Base-by-base conservation (phyloP, 1,139 yeast genomes). In the Petasospora rhodanensis region DNA sequence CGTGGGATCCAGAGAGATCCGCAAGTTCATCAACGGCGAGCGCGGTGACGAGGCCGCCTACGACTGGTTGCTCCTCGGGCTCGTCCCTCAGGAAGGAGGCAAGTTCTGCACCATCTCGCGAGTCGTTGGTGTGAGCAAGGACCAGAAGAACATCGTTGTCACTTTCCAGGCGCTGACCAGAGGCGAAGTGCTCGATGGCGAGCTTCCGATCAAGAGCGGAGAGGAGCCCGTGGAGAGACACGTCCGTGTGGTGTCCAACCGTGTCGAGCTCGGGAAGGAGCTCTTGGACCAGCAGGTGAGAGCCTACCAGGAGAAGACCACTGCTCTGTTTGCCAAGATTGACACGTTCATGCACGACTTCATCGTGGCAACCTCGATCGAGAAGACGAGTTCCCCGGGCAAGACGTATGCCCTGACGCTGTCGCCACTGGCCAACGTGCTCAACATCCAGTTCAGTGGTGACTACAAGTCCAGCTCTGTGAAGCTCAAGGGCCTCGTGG, bases 391-490 rank as follows among this genome's bases (percentile, higher is more conserved):
- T 4, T 31, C 49, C 1, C 35, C 30, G 5, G 47, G 38, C 0
- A 41, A 40, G 20, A 50, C 44, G 7, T 66, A 68, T 38, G 58
- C 78, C 12, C 53, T 76, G 22, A 62, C 74, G 2, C 58, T 79
- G 23, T 71, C 79, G 14, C 89, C 87, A 0, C 55, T 79, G 34
- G 78, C 85, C 0, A 73, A 72, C 43, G 68, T 79, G 0, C 59
- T 79, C n/a, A 72, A 64, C 45, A 53, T 73, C 27, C 83, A 77
- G 47, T 64, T 68, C 18, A 46, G 59, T 4, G 54, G 42, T 11
- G 45, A 41, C 22, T 53, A 56, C 21, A 46, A 46, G 18, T 35
- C 40, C 10, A 49, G 59, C 8, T 49, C 56, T 42, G 32, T 30
- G 8, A 42, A 49, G 14, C 40, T 61, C 12, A 46, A 50, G 22